Conservation (phyloP, 1,284 basidiomycete species). For the Naganishia sp. region DNA sequence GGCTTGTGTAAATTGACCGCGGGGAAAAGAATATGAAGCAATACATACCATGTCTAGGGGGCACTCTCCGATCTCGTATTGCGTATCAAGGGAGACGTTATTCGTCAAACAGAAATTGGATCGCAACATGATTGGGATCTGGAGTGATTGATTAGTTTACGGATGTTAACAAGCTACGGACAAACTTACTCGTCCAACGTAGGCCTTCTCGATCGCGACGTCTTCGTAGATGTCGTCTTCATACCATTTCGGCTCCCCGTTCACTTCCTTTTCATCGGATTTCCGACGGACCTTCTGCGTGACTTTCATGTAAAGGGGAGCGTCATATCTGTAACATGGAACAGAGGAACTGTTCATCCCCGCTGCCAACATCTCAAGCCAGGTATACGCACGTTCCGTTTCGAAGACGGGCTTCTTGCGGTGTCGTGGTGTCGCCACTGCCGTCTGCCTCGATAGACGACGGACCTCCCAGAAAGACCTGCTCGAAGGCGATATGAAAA, state of each 20-base stretch:
- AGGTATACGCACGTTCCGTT: conserved; percentile 67
- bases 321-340: conserved; percentile 65
- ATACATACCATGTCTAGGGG: conserved; percentile 74
- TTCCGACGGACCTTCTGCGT: conserved; percentile 70
- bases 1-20: neutral
- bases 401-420: conserved; percentile 93
- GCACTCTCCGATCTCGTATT: conserved; percentile 93
- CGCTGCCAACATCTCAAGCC: neutral
- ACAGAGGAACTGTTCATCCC: neutral
- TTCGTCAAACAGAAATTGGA: conserved; percentile 93
- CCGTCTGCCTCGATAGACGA: conserved; percentile 96
- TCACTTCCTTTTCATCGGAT: conserved; percentile 67
- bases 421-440: conserved; percentile 87
- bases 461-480: conserved; percentile 93
- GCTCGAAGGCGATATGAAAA: conserved; percentile 96
- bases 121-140: conserved; percentile 98
- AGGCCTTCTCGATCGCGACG: conserved; percentile 29
- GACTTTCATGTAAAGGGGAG: conserved; percentile 78
- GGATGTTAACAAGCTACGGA: neutral
- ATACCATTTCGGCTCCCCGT: conserved; percentile 66
- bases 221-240: conserved; percentile 56
- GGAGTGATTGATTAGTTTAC: neutral
- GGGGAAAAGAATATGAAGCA: conserved; percentile 4
- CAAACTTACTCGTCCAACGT: conserved; percentile 29
- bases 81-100: conserved; percentile 72